These are phyloP conservation scores for Hortiboletus rubellus DNA, from an alignment of 1,284 basidiomycete species.

Conservation along the genomic window DNA sequence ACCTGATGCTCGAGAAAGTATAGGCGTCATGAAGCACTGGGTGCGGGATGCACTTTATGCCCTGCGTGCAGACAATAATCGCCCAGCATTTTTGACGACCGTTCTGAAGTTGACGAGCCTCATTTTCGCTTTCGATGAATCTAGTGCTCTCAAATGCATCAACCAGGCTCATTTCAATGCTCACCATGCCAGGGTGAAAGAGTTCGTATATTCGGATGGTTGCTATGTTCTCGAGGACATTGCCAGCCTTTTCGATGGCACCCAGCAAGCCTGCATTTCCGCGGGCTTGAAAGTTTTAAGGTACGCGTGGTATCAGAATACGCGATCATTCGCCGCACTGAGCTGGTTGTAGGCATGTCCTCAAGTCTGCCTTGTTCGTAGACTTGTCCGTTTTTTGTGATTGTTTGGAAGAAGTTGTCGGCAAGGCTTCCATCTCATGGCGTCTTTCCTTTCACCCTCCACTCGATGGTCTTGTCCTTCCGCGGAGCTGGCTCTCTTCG, in stretches of 20 bases:
- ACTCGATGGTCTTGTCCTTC: conserved; percentile 47
- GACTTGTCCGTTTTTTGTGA: conserved; percentile 48
- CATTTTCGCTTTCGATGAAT: conserved; percentile 31
- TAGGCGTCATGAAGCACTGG: conserved; percentile 31
- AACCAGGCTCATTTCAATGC: conserved; percentile 4
- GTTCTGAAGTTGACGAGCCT: conserved; percentile 36
- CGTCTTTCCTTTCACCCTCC: conserved; percentile 21
- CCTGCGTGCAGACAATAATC: conserved; percentile 15
- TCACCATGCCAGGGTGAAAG: no score
- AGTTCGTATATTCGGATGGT: no score
- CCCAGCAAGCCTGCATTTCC: no score
- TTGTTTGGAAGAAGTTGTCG: conserved; percentile 45
- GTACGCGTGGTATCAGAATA: no score
- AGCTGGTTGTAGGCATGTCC: conserved; percentile 36
- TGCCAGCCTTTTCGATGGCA: no score
- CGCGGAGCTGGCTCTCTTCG: conserved; percentile 46
- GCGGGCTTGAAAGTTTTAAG: no score
- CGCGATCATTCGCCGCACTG: neutral
- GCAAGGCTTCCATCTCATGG: conserved; percentile 38
- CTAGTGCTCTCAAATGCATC: conserved; percentile 24
- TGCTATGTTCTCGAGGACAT: no score
- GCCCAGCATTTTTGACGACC: conserved; percentile 28
- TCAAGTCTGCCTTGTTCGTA: conserved; percentile 36
- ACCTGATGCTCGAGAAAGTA: conserved; percentile 37
- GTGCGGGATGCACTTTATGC: conserved; percentile 38